Conservation (phyloP, 2,329 filamentous ascomycete genomes). For the Orbilia javanica region DNA sequence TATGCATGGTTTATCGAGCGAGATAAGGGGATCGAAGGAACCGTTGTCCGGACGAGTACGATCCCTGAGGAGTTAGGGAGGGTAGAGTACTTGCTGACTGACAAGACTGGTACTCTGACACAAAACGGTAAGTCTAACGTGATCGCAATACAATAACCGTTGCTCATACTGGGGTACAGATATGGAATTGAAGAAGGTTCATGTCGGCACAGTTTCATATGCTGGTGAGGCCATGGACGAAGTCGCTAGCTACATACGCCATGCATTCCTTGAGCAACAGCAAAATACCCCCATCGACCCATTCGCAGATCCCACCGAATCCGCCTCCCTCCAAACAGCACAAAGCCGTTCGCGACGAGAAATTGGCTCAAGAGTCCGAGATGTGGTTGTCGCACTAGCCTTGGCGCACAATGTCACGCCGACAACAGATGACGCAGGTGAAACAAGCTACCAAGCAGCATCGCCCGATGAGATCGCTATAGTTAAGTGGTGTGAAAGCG, state of each 20-base stretch:
- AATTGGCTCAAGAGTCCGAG: slow-evolving; percentile 91
- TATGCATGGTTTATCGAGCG: slow-evolving; percentile 96
- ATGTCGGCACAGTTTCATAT: slow-evolving; percentile 97
- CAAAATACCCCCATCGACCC: slow-evolving; percentile 32
- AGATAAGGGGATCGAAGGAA: slow-evolving; percentile 88
- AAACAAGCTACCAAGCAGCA: slow-evolving; percentile 86
- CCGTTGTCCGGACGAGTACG: slow-evolving; percentile 94
- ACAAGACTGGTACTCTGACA: slow-evolving; percentile 98
- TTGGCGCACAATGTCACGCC: slow-evolving; percentile 98
- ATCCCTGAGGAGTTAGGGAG: slow-evolving; percentile 96
- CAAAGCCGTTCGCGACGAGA: slow-evolving; percentile 89
- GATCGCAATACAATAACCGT: slow-evolving; percentile 31
- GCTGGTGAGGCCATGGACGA: slow-evolving; percentile 99
- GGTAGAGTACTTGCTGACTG: slow-evolving; percentile 94
- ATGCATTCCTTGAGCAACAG: slow-evolving; percentile 77
- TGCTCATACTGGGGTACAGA: slow-evolving; percentile 68
- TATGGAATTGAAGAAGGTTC: slow-evolving; percentile 99
- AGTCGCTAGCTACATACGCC: slow-evolving; percentile 84
- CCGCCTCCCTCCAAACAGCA: slow-evolving; percentile 65
- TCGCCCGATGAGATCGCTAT: slow-evolving; percentile 99
- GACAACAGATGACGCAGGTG: slow-evolving; percentile 83
- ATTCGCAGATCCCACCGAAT: slow-evolving; percentile 55
- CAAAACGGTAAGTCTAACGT: slow-evolving; percentile 75
- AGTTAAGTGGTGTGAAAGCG: slow-evolving; percentile 92
- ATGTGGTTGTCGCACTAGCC: slow-evolving; percentile 90